phyloP scores from a whole-genome alignment of 345 rosid genomes.

The Bruguiera sexangula region DNA sequence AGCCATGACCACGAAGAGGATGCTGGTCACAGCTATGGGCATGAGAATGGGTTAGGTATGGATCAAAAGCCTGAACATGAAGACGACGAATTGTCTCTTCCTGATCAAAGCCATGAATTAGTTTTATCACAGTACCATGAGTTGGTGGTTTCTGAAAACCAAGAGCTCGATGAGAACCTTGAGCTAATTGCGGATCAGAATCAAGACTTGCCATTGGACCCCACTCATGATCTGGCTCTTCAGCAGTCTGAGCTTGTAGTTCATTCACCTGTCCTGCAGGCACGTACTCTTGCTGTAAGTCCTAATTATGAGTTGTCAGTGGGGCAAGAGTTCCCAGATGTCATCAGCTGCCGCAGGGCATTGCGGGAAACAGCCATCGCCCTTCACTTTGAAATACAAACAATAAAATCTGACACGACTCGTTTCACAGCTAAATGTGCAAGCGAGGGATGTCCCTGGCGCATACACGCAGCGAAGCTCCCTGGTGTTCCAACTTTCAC shows the following conservation, averaged over 20 bases:
- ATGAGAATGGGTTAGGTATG: constrained; percentile 48
- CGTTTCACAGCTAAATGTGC: constrained; percentile 99
- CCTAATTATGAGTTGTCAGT: constrained; percentile 62
- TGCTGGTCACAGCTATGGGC: constrained; percentile 46
- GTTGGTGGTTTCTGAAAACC: constrained; percentile 59
- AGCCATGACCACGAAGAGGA: constrained; percentile 58
- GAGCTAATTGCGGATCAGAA: constrained; percentile 50
- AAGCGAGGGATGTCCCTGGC: constrained; percentile 96
- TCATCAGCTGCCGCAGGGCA: constrained; percentile 92
- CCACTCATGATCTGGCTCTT: constrained; percentile 33
- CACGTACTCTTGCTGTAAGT: constrained; percentile 48
- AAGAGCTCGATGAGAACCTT: constrained; percentile 66
- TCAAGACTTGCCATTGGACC: constrained; percentile 54
- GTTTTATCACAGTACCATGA: constrained; percentile 54
- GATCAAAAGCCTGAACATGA: constrained; percentile 51
- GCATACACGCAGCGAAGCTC: constrained; percentile 96
- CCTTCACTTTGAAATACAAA: constrained; percentile 96
- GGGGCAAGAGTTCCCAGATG: constrained; percentile 98
- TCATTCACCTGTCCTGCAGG: constrained; percentile 56
- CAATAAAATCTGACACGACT: constrained; percentile 96
- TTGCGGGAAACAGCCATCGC: constrained; percentile 93
- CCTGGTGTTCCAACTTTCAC: constrained; percentile 98
- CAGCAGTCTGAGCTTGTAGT: constrained; percentile 44
- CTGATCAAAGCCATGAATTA: constrained; percentile 36
- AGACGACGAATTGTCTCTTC: constrained; percentile 46